Conservation (phyloP, 352 stramenopile genomes). For the Pythium folliculosum region DNA sequence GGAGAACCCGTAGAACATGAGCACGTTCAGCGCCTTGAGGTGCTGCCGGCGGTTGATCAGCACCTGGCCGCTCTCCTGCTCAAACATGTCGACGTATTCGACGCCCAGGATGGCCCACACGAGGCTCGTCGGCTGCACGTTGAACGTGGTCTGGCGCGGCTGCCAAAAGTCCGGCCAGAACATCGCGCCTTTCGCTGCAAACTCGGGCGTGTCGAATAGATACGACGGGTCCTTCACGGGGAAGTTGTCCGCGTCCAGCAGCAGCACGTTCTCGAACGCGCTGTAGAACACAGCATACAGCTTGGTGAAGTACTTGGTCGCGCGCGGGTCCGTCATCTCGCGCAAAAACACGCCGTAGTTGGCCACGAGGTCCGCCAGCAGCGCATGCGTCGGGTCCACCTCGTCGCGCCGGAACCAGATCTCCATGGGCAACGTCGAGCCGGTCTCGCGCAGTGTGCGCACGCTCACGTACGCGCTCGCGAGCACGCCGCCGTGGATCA, state of each 20-base stretch:
- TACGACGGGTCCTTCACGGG: constrained; percentile 59
- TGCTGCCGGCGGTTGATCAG: constrained; percentile 55
- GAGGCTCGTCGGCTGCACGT: constrained; percentile 63
- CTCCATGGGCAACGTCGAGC: constrained; percentile 61
- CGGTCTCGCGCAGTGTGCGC: constrained; percentile 37
- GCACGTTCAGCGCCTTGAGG: constrained; percentile 43
- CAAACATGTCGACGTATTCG: constrained; percentile 60
- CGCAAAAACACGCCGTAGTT: constrained; percentile 52
- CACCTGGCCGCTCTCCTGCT: constrained; percentile 77
- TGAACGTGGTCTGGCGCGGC: constrained; percentile 70
- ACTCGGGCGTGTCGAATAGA: constrained; percentile 57
- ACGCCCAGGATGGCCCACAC: constrained; percentile 70
- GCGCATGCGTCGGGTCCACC: constrained; percentile 40
- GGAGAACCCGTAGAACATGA: constrained; percentile 63
- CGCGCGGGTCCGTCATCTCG: constrained; percentile 54
- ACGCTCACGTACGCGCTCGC: constrained; percentile 55
- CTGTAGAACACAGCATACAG: constrained; percentile 75
- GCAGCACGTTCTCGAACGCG: constrained; percentile 70
- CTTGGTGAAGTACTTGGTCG: constrained; percentile 70
- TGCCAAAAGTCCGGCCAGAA: constrained; percentile 86
- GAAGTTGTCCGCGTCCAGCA: constrained; percentile 80
- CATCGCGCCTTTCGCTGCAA: constrained; percentile 45
- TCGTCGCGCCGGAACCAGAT: constrained; percentile 65
- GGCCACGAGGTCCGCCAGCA: constrained; percentile 41
- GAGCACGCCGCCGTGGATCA: constrained; percentile 31